Percentiles rank a stretch among this genome's conserved stretches.
Conservation (phyloP, 1,284 basidiomycete genomes). For the Puccinia horiana region DNA sequence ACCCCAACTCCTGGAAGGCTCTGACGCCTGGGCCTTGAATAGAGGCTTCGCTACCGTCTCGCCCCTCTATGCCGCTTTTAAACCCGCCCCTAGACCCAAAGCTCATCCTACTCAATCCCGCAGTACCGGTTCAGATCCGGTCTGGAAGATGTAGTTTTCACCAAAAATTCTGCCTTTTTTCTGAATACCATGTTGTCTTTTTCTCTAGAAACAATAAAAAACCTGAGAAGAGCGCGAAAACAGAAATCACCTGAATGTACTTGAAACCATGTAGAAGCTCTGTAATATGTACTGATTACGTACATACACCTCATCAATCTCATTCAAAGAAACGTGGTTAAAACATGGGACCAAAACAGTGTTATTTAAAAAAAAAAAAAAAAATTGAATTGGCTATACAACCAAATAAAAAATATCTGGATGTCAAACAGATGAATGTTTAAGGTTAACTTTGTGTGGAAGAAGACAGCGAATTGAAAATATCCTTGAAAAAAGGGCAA, state of each 20-base stretch:
- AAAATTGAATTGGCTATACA: too few relatives aligned
- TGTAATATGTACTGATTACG: too few relatives aligned
- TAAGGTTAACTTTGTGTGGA: too few relatives aligned
- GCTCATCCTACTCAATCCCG: neutral
- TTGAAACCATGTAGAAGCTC: too few relatives aligned
- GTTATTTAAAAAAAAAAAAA: too few relatives aligned
- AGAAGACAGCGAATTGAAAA: too few relatives aligned
- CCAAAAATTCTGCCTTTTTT: neutral
- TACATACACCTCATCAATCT: too few relatives aligned
- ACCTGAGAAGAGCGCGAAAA: neutral
- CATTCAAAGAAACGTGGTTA: too few relatives aligned
- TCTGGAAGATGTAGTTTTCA: neutral
- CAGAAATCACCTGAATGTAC: neutral
- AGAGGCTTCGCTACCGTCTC: constrained; percentile 42
- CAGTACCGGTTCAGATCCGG: neutral
- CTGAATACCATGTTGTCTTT: neutral
- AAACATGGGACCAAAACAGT: too few relatives aligned
- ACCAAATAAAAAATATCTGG: too few relatives aligned
- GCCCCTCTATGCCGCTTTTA: constrained; percentile 35
- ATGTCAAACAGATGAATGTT: too few relatives aligned
- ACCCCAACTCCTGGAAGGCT: constrained; percentile 7
- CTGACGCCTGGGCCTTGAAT: constrained; percentile 42
- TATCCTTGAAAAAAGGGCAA: too few relatives aligned
- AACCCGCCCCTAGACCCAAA: constrained; percentile 26
- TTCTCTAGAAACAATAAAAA: neutral